Evolutionary conservation across 2,329 filamentous ascomycete genomes (phyloP).

Genomic region (Neonectria magnoliae): DNA sequence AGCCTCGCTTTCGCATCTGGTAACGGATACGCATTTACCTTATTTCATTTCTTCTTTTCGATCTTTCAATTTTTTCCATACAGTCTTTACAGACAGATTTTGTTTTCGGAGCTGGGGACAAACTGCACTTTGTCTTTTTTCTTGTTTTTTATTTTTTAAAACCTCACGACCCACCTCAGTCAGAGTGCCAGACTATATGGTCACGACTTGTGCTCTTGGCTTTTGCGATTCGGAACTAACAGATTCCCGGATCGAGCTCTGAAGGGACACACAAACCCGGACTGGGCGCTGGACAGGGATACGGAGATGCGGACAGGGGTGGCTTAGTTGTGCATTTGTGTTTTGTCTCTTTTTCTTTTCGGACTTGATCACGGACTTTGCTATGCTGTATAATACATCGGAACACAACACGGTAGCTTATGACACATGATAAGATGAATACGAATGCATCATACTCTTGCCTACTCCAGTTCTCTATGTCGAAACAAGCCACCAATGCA

Average conservation of each 20-base stretch:
- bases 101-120: not conserved
- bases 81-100: not conserved
- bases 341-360: not conserved
- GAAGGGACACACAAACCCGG: not conserved
- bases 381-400: not conserved
- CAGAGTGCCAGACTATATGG: not conserved
- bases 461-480: not conserved
- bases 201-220: not conserved
- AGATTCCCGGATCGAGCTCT: not conserved
- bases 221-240: not conserved
- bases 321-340: not conserved
- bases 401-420: not conserved
- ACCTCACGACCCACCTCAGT: not conserved
- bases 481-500: constrained; percentile 1
- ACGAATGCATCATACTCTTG: not conserved
- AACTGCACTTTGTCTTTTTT: not conserved
- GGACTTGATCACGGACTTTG: not conserved
- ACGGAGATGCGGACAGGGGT: not conserved
- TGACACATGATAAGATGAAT: not conserved
- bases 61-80: not conserved
- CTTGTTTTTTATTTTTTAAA: too few relatives aligned
- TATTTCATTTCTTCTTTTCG: not conserved
- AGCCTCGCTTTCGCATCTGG: not conserved
- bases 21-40: not conserved
- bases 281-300: not conserved